A percentile compares a stretch with the other conserved stretches of the same genome.
phyloP scores from a whole-genome alignment of 306 rosid genomes.

The Pachyrhizus erosus region DNA sequence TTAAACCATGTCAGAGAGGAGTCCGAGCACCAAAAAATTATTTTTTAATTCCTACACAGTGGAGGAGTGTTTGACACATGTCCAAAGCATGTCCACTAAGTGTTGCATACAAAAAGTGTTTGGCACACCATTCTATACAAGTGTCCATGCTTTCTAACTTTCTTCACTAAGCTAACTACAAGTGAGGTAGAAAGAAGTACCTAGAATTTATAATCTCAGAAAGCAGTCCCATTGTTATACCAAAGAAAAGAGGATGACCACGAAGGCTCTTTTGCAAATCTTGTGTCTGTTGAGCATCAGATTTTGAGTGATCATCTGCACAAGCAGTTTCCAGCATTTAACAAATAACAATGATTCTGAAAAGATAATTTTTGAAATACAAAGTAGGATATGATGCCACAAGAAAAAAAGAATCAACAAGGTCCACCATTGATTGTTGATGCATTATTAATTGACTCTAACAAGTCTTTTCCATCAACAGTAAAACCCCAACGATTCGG shows the following conservation, averaged over 20 bases:
- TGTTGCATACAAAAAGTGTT: too few relatives aligned
- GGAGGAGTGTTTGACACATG: background rate
- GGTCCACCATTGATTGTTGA: slow-evolving; percentile 63
- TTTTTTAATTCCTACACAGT: background rate
- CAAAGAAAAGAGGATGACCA: slow-evolving; percentile 92
- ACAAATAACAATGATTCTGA: slow-evolving; percentile 23
- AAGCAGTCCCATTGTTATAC: slow-evolving; percentile 93
- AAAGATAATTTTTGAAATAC: slow-evolving; percentile 22
- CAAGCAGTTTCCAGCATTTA: slow-evolving; percentile 32
- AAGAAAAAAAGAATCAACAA: background rate
- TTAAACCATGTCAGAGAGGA: background rate
- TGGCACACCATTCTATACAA: background rate
- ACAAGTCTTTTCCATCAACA: slow-evolving; percentile 76
- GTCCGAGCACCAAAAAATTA: background rate
- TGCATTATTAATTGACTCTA: slow-evolving; percentile 58
- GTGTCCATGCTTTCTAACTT: background rate
- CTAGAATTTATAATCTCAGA: slow-evolving; percentile 97
- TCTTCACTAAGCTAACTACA: slow-evolving; percentile 33
- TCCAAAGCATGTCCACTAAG: too few relatives aligned
- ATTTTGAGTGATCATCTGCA: slow-evolving; percentile 58
- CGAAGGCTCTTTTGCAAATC: slow-evolving; percentile 64
- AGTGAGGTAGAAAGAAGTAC: slow-evolving; percentile 55
- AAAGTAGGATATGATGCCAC: slow-evolving; percentile 10
- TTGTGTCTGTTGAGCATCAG: slow-evolving; percentile 46
- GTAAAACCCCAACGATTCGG: slow-evolving; percentile 99